Evolutionary conservation across 2,329 filamentous ascomycete genomes (phyloP).

Genomic region (Aspergillus uvarum): DNA sequence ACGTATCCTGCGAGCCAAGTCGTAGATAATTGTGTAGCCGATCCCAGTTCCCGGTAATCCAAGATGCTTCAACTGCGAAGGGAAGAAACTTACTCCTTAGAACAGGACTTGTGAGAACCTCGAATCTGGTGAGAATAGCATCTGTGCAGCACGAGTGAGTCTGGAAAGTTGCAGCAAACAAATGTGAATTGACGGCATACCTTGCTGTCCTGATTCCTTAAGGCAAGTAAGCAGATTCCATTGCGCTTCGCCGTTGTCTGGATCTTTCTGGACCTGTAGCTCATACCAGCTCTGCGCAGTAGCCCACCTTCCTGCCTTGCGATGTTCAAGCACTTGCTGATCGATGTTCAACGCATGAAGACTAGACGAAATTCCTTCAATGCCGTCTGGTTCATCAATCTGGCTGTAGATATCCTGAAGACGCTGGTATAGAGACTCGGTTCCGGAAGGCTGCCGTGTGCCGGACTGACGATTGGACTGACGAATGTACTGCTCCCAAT

Average conservation of each 20-base stretch:
- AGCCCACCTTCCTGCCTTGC: slow-evolving; percentile 89
- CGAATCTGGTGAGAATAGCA: slow-evolving; percentile 80
- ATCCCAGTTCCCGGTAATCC: slow-evolving; percentile 82
- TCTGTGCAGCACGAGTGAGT: slow-evolving; percentile 51
- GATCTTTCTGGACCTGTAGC: slow-evolving; percentile 76
- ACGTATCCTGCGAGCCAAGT: slow-evolving; percentile 39
- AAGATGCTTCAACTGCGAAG: slow-evolving; percentile 86
- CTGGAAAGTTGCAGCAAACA: background rate
- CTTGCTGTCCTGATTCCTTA: slow-evolving; percentile 92
- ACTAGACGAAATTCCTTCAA: slow-evolving; percentile 90
- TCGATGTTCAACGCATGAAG: slow-evolving; percentile 85
- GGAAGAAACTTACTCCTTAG: slow-evolving; percentile 67
- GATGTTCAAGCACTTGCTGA: slow-evolving; percentile 88
- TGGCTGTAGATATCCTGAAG: slow-evolving; percentile 94
- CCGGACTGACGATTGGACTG: slow-evolving; percentile 48
- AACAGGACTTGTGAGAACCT: slow-evolving; percentile 62
- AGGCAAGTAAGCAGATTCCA: slow-evolving; percentile 82
- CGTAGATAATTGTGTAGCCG: slow-evolving; percentile 67
- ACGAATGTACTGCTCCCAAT: slow-evolving; percentile 88
- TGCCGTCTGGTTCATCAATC: slow-evolving; percentile 95
- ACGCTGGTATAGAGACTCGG: slow-evolving; percentile 67
- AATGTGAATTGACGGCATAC: slow-evolving; percentile 47
- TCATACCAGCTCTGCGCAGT: slow-evolving; percentile 98
- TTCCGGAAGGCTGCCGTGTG: slow-evolving; percentile 53
- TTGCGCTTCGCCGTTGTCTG: slow-evolving; percentile 74